phyloP scores from a whole-genome alignment of 73 alveolate genomes.

The Paramecium sexaurelia region DNA sequence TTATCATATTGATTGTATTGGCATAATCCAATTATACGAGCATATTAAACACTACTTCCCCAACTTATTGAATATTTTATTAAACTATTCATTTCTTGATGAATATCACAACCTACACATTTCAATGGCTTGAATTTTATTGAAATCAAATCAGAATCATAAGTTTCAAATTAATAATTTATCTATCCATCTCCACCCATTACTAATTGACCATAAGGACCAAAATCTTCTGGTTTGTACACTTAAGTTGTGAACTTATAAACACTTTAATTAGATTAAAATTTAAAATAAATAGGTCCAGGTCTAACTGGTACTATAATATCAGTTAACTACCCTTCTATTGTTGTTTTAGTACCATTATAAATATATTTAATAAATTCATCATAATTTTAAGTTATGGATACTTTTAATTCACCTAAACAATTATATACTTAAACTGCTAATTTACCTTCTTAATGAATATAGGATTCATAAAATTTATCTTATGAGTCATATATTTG shows the following conservation, averaged over 20 bases:
- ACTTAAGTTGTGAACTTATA: neutral
- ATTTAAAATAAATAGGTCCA: neutral
- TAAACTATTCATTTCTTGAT: neutral
- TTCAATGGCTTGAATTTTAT: neutral
- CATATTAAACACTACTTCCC: neutral
- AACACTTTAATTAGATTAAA: neutral
- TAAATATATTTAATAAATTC: neutral
- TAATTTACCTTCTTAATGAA: neutral
- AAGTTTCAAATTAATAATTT: neutral
- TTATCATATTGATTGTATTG: neutral
- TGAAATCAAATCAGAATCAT: neutral
- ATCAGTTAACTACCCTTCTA: neutral
- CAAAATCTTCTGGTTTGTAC: neutral
- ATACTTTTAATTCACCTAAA: neutral
- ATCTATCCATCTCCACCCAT: constrained; percentile 37
- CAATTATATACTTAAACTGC: constrained; percentile 26
- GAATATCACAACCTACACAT: constrained; percentile 2
- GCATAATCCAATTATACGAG: neutral
- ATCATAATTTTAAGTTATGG: neutral
- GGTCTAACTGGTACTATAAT: neutral
- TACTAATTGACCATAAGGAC: neutral
- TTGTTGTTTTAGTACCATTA: neutral
- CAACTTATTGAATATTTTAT: neutral
- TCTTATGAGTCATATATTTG: neutral
- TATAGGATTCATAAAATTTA: constrained; percentile 9